These are phyloP conservation scores for Chenopodium formosanum DNA, from an alignment of 148 eudicot species.

Conservation along the genomic window DNA sequence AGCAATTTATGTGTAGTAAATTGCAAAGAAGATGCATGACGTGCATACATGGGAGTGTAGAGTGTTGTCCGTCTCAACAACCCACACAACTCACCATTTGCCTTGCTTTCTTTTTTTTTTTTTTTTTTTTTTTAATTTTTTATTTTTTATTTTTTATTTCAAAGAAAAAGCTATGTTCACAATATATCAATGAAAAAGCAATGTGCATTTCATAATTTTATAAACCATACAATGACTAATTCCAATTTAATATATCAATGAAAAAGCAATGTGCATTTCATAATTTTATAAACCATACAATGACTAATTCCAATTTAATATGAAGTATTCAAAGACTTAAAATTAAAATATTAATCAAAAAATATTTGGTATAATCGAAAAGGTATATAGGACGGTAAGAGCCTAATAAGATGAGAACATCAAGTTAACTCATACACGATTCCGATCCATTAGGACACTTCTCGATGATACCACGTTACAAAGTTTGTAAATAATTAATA, in stretches of 20 bases:
- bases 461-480: too few relatives aligned
- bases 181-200: not conserved
- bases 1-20: not conserved
- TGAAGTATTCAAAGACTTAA: not conserved
- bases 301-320: not conserved
- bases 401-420: too few relatives aligned
- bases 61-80: slow-evolving; percentile 13
- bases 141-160: not conserved
- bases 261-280: not conserved
- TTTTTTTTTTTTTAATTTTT: too few relatives aligned
- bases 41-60: not conserved
- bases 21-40: slow-evolving; percentile 4
- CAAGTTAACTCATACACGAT: too few relatives aligned
- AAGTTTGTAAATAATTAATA: too few relatives aligned
- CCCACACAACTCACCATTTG: not conserved
- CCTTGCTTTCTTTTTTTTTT: too few relatives aligned
- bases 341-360: too few relatives aligned
- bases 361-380: too few relatives aligned
- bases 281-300: too few relatives aligned
- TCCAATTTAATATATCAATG: not conserved
- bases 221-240: not conserved
- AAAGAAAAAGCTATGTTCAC: not conserved
- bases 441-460: too few relatives aligned
- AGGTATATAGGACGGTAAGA: too few relatives aligned
- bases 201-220: not conserved